Base-by-base conservation (phyloP, 768 basidiomycete genomes). In the Auricularia heimuer region DNA sequence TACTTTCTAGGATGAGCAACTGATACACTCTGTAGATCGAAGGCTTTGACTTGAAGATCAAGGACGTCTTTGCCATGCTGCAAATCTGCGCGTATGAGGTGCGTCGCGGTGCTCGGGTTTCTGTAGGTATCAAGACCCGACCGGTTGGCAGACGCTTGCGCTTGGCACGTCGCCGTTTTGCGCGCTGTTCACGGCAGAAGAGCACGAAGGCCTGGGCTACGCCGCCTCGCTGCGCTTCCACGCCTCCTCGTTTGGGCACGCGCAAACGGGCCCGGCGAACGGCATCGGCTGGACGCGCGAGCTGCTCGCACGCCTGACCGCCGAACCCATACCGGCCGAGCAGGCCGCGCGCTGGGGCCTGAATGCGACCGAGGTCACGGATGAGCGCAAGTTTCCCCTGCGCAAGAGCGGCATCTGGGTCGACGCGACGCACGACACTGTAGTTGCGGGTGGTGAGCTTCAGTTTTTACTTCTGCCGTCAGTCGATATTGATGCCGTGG, bases 31-130 rank as follows among this genome's bases (percentile, higher is more conserved):
- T 68, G 63, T 71, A 81, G 65, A 67, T 79, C n/a, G 56, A 69
- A 16, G 78, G 77, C 8, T 66, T 77, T 2, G 70, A 76, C 37
- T 66, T 79, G 3, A 74, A 72, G 0, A 58, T 68, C 0, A 39
- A 67, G 7, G 73, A 76, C 62, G 71, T 78, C 16, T 67, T 68
- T 35, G 69, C 69, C 33, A 78, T 80, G 78, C 77, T 77, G 65
- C 62, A 74, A 35, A 33, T 75, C 7, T 80, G 79, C 61, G 75
- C 78, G 0, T 79, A 80, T 66, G 78, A 80, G 74, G 74, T 70
- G 47, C 18, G 66, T 54, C n/a, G 36, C 4, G 36, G 4, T 61
- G 36, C 37, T n/a, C n/a, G 3, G 21, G 36, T 14, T 24, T 62
- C 8, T 33, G 4, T n/a, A 34, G 11, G 18, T 34, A 35, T 4